Base-by-base conservation (phyloP, 495 filamentous ascomycete genomes). In the Neurospora sp. region DNA sequence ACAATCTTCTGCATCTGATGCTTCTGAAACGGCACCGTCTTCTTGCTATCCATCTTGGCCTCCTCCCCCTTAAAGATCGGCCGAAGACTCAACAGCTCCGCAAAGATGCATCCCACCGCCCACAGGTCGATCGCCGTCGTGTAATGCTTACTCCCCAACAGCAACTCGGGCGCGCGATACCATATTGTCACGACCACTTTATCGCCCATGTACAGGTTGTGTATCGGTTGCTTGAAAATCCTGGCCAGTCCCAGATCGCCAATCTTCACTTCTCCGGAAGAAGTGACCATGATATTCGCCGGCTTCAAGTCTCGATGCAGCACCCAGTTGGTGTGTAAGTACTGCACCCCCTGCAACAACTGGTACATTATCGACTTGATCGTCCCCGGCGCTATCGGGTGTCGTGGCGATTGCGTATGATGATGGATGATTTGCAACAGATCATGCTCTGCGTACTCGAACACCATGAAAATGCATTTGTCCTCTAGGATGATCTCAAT, bases 391-490 rank as follows among this genome's bases (percentile, higher is more conserved):
- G 94, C 94, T 74, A 99, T 98, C 38, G 92, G 90, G 75, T 93
- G 91, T 65, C 96, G 88, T 14, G 92, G 89, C 16, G 92, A 92
- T 73, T 96, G 93, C 3, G 93, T 95, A 83, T 99, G 96, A 77
- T 98, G 94, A 79, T 99, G 96, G 76, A 99, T 97, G 74, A 99
- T 98, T 81, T 98, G 96, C 9, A 99, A 86, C 53, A 99, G 85
- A 80, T 99, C 96, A 81, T 94, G 96, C 82, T 99, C 96, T 75
- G 94, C 95, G 79, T 97, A 99, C 82, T 98, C 96, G 78, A 99
- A 99, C 22, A 99, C 94, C 93, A 99, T 99, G 82, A 94, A 98
- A 78, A 99, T 99, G 84, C 94, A 98, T 83, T 98, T 98, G 81
- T 97, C 94, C 82, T 99, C 94, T 16, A 99, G 85, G 78, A 98